Conservation (phyloP, 805 yeast species). For the Pichia insulana region DNA sequence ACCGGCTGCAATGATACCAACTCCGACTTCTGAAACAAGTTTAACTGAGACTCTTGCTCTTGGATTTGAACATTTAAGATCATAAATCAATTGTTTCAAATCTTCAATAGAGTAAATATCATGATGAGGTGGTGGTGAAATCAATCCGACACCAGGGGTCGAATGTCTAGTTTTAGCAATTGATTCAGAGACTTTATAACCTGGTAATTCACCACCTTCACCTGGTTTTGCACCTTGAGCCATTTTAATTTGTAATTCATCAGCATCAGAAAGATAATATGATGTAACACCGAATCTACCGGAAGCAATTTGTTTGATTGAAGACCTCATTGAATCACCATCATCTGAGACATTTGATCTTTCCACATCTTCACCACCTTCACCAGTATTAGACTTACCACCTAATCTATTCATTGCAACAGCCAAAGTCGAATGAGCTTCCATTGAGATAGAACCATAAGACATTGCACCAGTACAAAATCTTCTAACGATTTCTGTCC, state of each 20-base stretch:
- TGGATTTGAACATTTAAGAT: slow-evolving; percentile 93
- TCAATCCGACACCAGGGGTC: slow-evolving; percentile 92
- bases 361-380: slow-evolving; percentile 98
- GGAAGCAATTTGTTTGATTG: slow-evolving; percentile 95
- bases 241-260: slow-evolving; percentile 95
- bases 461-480: slow-evolving; percentile 99
- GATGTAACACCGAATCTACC: slow-evolving; percentile 98
- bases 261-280: slow-evolving; percentile 88
- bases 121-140: slow-evolving; percentile 98
- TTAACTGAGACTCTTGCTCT: slow-evolving; percentile 95
- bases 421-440: slow-evolving; percentile 94
- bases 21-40: slow-evolving; percentile 96
- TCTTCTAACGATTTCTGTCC: slow-evolving; percentile 97
- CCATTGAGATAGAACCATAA: slow-evolving; percentile 97
- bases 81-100: slow-evolving; percentile 91
- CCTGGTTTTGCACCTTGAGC: slow-evolving; percentile 99
- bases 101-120: slow-evolving; percentile 98
- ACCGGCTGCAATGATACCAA: slow-evolving; percentile 98
- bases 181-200: slow-evolving; percentile 77
- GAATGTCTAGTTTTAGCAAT: slow-evolving; percentile 96
- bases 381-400: slow-evolving; percentile 97
- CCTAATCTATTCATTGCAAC: slow-evolving; percentile 98
- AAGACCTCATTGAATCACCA: slow-evolving; percentile 98
- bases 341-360: slow-evolving; percentile 69
- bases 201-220: slow-evolving; percentile 98